These are phyloP conservation scores for Wolfiporia cocos DNA, from an alignment of 1,284 basidiomycete genomes.

Conservation along the genomic window DNA sequence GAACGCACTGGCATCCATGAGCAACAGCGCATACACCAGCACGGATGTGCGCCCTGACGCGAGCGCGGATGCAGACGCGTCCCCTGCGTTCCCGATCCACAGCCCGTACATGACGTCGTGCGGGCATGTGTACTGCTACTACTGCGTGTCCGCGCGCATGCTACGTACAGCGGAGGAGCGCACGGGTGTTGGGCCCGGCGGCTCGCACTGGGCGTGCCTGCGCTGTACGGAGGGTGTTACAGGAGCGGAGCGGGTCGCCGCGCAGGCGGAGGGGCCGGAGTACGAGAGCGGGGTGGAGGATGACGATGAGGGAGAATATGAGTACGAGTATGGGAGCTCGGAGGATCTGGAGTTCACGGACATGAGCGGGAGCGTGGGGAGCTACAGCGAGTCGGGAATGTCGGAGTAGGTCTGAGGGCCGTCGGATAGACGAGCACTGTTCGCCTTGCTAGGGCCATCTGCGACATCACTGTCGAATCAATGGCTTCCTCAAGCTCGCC, in stretches of 20 bases:
- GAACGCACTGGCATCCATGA: conserved; percentile 40
- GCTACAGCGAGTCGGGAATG: conserved; percentile 42
- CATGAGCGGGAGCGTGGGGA: conserved; percentile 25
- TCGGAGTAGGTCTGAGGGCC: too few relatives aligned
- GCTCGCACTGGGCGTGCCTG: conserved; percentile 70
- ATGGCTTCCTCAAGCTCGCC: too few relatives aligned
- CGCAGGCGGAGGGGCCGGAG: conserved; percentile 30
- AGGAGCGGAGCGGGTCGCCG: conserved; percentile 43
- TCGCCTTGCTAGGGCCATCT: too few relatives aligned
- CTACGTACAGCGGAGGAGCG: conserved; percentile 65
- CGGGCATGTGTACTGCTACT: conserved; percentile 83
- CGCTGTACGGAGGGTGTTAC: conserved; percentile 62
- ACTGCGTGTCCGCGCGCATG: conserved; percentile 79
- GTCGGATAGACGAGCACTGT: too few relatives aligned
- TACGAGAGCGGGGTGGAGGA: conserved; percentile 24
- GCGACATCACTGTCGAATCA: too few relatives aligned
- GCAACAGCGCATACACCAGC: conserved; percentile 17
- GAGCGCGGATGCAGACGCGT: conserved; percentile 25
- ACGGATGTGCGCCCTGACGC: conserved; percentile 5
- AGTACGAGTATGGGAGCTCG: conserved; percentile 23
- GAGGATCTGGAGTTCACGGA: conserved; percentile 26
- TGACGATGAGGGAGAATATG: conserved; percentile 9
- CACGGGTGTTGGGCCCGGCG: conserved; percentile 34
- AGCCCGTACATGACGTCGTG: conserved; percentile 74
- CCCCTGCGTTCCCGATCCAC: conserved; percentile 57